Evolutionary conservation across 2,329 filamentous ascomycete species (phyloP), one percentile per base, ranked within the genome.

Genomic region (Fusarium cyanostomum): DNA sequence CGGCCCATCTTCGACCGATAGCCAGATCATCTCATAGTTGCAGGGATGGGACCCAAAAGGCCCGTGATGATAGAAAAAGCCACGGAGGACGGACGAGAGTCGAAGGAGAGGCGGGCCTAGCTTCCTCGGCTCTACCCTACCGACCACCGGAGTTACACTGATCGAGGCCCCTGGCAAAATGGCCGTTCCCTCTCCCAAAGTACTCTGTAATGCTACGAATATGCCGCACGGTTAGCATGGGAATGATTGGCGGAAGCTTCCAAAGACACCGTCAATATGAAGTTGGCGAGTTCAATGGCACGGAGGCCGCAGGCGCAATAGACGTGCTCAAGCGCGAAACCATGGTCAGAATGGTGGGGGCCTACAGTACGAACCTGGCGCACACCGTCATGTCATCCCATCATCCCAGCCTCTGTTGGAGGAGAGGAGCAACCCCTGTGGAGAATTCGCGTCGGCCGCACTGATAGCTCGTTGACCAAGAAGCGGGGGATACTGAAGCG

Each of bases 41-140:
- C 34, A 15, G 35, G 31, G 16, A 41, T 34, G 38, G 9, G 53
- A 48, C 26, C 18, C 15, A 31, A 41, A 41, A n/a, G 43, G 30
- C 37, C 34, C 39, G 34, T 50, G 26, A 42, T 64, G 45, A 44
- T 50, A 45, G 43, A 48, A 45, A 34, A 48, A 51, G 50, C 58
- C 33, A 69, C 52, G 21, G 43, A 34, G 46, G 21, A 52, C 31
- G 38, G 52, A 49, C 41, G 30, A 52, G 42, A 53, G 55, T 58
- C 52, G 50, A 45, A 60, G 68, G 66, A 64, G 63, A 69, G 68
- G 53, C 66, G 66, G 66, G 59, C 66, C 68, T 71, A 61, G 56
- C 59, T 63, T 59, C 68, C 68, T 71, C 66, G 64, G 66, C 55
- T 68, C 59, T 54, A 52, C 55, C 54, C 55, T 67, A 64, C 64